Evolutionary conservation across 768 basidiomycete genomes (phyloP).

Genomic region (Collybia nuda): DNA sequence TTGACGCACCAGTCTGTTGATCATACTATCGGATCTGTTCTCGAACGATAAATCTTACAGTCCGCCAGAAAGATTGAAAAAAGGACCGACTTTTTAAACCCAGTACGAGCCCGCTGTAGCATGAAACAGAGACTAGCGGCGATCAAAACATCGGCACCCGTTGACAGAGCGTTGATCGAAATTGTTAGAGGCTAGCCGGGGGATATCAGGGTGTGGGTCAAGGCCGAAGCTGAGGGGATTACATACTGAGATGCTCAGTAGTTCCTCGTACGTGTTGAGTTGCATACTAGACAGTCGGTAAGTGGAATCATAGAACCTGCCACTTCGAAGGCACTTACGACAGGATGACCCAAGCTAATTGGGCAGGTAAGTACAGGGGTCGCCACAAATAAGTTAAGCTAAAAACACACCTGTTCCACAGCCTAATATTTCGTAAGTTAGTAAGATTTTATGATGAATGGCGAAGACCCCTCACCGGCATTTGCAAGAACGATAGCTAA

Average conservation of each 20-base stretch:
- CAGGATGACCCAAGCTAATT: conserved; percentile 39
- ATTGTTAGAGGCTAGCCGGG: conserved; percentile 40
- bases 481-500: conserved; percentile 29
- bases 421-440: conserved; percentile 14
- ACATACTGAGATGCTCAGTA: conserved; percentile 35
- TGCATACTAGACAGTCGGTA: conserved; percentile 25
- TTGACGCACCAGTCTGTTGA: conserved; percentile 16
- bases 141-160: conserved; percentile 48
- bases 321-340: conserved; percentile 26
- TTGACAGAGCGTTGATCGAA: conserved; percentile 50
- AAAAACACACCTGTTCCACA: conserved; percentile 31
- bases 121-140: conserved; percentile 45
- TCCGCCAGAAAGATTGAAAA: not conserved
- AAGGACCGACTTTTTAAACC: conserved; percentile 41
- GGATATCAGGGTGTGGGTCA: not conserved
- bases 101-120: conserved; percentile 48
- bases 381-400: not conserved
- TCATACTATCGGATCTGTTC: conserved; percentile 19
- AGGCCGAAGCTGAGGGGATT: not conserved
- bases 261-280: conserved; percentile 33
- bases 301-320: not conserved
- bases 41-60: not conserved
- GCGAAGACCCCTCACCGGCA: conserved; percentile 20
- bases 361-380: not conserved
- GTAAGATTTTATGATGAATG: not conserved